A percentile compares a stretch with the other conserved stretches of the same genome.
phyloP scores from a whole-genome alignment of 176 grass and related monocot genomes.

The Leersia perrieri region DNA sequence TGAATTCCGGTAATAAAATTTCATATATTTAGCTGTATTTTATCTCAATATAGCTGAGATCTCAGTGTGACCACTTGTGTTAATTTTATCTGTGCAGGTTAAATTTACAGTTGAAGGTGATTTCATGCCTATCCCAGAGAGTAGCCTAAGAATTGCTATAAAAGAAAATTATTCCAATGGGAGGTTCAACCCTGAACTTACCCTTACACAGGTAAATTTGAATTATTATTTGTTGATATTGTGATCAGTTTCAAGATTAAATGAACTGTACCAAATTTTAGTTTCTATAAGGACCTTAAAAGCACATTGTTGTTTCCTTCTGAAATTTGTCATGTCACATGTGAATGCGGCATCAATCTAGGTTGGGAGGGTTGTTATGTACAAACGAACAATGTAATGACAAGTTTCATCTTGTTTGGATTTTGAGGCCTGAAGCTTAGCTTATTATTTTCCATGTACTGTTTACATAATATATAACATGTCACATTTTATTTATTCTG shows the following conservation, averaged over 20 bases:
- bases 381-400: too few species aligned
- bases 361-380: not conserved
- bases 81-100: slow-evolving; percentile 43
- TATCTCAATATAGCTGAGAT: not conserved
- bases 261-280: not conserved
- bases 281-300: not conserved
- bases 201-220: slow-evolving; percentile 50
- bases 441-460: not conserved
- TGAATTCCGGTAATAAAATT: not conserved
- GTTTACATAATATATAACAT: not conserved
- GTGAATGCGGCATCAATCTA: not conserved
- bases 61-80: not conserved
- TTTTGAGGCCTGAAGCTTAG: not conserved
- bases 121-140: slow-evolving; percentile 66
- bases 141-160: slow-evolving; percentile 52
- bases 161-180: slow-evolving; percentile 67
- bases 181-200: slow-evolving; percentile 76
- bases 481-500: not conserved
- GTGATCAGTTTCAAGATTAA: not conserved
- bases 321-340: not conserved
- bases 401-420: too few species aligned
- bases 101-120: slow-evolving; percentile 78
- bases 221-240: not conserved
- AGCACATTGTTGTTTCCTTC: not conserved
- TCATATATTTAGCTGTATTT: not conserved